Evolutionary conservation across 441 rosid species (phyloP), one percentile per base, ranked within the genome.

Genomic region (Viola pubescens): DNA sequence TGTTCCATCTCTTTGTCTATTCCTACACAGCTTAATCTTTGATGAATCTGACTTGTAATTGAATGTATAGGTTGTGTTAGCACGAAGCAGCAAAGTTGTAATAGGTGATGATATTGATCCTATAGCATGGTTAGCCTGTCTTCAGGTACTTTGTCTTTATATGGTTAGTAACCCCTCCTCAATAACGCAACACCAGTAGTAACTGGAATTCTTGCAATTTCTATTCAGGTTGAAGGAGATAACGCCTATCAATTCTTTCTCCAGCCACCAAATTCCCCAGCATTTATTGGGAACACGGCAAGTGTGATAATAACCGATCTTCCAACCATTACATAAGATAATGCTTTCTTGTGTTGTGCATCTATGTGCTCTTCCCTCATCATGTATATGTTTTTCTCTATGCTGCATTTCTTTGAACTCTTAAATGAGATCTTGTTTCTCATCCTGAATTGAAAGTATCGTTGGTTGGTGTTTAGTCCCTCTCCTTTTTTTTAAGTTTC

Each of bases 281-380:
- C 98, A 51, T 91, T 91, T 68, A 85, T 91, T 40, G 98, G 98
- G 67, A 91, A 91, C 84, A 91, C 98, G 80, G 98, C 75, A 79
- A 11, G 83, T 71, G 37, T 67, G 62, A 58, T 52, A 26, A 10
- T 40, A 26, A 26, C 34, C 3, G 41, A 60, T 58, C 51, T 66
- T 50, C 54, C 19, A 5, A 41, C 9, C 14, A 48, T 9, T 9
- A 12, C 8, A 19, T 9, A 61, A 41, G 14, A 0, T 37, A 2
- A 26, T 26, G 34, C 34, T 26, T 26, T 26, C 34, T 26, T 26
- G 34, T 26, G 34, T 26, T 26, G 34, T 26, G 34, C 34, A 26
- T 26, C 34, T 26, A 2, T 26, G 34, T 26, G 34, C 34, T 26
- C 2, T 26, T 26, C 34, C 34, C 34, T 26, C 34, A 26, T 26